Conservation (phyloP, 768 basidiomycete genomes). For the Lentinula sp. region DNA sequence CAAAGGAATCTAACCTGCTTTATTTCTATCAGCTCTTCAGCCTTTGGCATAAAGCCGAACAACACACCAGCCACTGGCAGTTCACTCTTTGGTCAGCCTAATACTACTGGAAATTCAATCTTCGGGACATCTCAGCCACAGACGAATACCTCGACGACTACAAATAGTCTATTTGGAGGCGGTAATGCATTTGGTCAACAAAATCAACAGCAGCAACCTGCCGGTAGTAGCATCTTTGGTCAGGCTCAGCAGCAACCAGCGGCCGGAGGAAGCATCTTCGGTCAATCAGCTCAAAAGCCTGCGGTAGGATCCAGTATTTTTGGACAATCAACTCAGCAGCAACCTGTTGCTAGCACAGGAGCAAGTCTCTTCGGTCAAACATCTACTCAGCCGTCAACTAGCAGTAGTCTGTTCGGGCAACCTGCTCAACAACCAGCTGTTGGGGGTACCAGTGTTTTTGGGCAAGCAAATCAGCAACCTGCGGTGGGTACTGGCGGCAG, state of each 20-base stretch:
- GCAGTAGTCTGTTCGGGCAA: slow-evolving; percentile 4
- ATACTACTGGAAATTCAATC: slow-evolving; percentile 22
- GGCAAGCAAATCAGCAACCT: slow-evolving; percentile 9
- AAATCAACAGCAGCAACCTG: slow-evolving; percentile 17
- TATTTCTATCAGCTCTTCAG: slow-evolving; percentile 14
- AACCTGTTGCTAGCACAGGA: slow-evolving; percentile 14
- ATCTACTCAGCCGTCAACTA: slow-evolving; percentile 12
- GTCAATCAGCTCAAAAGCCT: slow-evolving; percentile 11
- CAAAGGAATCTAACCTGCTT: not conserved
- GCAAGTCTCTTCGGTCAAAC: slow-evolving; percentile 16
- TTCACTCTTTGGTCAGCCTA: slow-evolving; percentile 22
- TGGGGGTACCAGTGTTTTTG: slow-evolving; percentile 10
- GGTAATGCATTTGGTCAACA: slow-evolving; percentile 20
- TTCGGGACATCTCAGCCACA: slow-evolving; percentile 32
- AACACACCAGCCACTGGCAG: slow-evolving; percentile 12
- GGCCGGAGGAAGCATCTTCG: slow-evolving; percentile 18
- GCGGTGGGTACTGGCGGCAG: not conserved
- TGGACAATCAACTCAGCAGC: slow-evolving; percentile 13
- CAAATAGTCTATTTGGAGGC: slow-evolving; percentile 3
- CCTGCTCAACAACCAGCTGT: slow-evolving; percentile 17
- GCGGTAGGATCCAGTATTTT: slow-evolving; percentile 14
- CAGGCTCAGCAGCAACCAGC: slow-evolving; percentile 14
- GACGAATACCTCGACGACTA: not conserved
- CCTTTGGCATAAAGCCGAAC: slow-evolving; percentile 35
- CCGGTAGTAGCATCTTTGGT: slow-evolving; percentile 9